Conservation (phyloP, 1,284 basidiomycete species). For the Malassezia yamatoensis region DNA sequence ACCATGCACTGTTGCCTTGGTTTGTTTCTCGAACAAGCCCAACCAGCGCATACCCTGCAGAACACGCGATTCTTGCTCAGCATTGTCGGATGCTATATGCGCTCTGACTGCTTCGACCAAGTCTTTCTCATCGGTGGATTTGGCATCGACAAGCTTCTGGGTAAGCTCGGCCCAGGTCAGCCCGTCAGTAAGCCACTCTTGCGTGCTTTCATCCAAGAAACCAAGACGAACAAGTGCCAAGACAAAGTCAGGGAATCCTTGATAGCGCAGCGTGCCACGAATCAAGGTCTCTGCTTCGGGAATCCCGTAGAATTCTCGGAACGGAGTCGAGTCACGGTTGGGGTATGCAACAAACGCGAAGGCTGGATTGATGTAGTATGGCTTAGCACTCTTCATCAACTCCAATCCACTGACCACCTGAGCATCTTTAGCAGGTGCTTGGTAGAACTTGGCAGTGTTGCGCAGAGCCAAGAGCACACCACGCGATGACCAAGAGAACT, state of each 20-base stretch:
- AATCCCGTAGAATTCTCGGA: conserved; percentile 74
- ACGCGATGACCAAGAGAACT: conserved; percentile 97
- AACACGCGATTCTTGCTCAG: conserved; percentile 30
- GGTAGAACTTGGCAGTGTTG: conserved; percentile 70
- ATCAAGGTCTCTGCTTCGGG: conserved; percentile 86
- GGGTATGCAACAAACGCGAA: conserved; percentile 96
- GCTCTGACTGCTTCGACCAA: conserved; percentile 30
- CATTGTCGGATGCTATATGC: conserved; percentile 30
- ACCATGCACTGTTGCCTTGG: conserved; percentile 50
- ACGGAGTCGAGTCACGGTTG: conserved; percentile 86
- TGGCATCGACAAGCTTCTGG: conserved; percentile 66
- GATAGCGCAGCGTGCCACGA: conserved; percentile 88
- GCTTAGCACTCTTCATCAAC: conserved; percentile 57
- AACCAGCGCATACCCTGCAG: conserved; percentile 64
- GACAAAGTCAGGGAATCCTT: conserved; percentile 97
- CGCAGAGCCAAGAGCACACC: conserved; percentile 89
- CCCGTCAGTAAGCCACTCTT: conserved; percentile 58
- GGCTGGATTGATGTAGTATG: conserved; percentile 90
- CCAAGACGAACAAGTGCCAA: conserved; percentile 76
- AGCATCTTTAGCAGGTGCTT: conserved; percentile 27
- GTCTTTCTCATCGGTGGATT: conserved; percentile 55
- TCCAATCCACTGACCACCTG: conserved; percentile 40
- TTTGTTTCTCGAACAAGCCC: conserved; percentile 65
- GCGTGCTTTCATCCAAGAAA: conserved; percentile 67
- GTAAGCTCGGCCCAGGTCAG: conserved; percentile 59